Percentiles rank a stretch among this genome's conserved stretches.
These are phyloP conservation scores for Wolfiporia cocos DNA, from an alignment of 1,284 basidiomycete species.

Conservation along the genomic window DNA sequence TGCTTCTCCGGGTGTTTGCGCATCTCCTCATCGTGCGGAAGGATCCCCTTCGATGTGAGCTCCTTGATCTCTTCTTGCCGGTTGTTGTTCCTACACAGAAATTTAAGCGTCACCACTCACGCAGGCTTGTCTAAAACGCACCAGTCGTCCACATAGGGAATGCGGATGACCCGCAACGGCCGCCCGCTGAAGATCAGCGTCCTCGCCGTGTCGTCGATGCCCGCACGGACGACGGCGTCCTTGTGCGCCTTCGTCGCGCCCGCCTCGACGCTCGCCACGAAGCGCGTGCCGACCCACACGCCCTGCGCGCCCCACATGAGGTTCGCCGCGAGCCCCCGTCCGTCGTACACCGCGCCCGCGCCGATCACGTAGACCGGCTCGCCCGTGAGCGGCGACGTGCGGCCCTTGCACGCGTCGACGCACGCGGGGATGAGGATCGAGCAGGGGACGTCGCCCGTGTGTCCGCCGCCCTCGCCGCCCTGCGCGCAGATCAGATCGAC, in stretches of 20 bases:
- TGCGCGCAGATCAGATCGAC: conserved; percentile 89
- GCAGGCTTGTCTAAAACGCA: conserved; percentile 17
- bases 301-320: conserved; percentile 81
- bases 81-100: conserved; percentile 49
- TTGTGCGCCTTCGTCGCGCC: conserved; percentile 82
- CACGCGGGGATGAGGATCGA: conserved; percentile 81
- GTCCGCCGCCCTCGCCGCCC: conserved; percentile 83
- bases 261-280: conserved; percentile 81
- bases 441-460: conserved; percentile 71
- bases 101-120: background rate
- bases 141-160: conserved; percentile 64
- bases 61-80: conserved; percentile 70
- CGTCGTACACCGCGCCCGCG: conserved; percentile 84
- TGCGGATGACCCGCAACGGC: conserved; percentile 78
- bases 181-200: conserved; percentile 87
- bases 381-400: conserved; percentile 72
- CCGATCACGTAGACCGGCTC: conserved; percentile 78
- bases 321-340: conserved; percentile 81
- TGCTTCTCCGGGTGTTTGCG: conserved; percentile 74
- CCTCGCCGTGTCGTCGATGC: conserved; percentile 67
- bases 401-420: conserved; percentile 74
- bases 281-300: conserved; percentile 70
- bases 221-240: conserved; percentile 58
- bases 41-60: conserved; percentile 69
- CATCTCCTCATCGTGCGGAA: conserved; percentile 69